A percentile compares a stretch with the other conserved stretches of the same genome.
These are phyloP conservation scores for Lachnellula subtilissima DNA, from an alignment of 2,329 filamentous ascomycete species.

Conservation along the genomic window DNA sequence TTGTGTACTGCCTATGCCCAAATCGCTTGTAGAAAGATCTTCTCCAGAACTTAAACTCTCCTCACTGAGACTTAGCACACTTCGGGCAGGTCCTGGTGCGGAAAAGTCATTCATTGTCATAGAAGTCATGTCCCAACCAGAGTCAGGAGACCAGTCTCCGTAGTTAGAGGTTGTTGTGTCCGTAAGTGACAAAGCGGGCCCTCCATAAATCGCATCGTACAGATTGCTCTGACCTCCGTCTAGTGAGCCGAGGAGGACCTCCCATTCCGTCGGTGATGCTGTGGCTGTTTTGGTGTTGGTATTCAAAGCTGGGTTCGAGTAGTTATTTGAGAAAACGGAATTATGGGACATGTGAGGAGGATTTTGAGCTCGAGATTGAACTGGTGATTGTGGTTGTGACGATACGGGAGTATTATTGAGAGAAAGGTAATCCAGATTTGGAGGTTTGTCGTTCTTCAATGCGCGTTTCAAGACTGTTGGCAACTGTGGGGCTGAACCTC, in stretches of 20 bases:
- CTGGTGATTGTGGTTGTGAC: constrained; percentile 47
- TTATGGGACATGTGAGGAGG: constrained; percentile 39
- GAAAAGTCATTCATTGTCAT: constrained; percentile 35
- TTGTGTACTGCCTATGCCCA: constrained; percentile 15
- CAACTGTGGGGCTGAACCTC: constrained; percentile 29
- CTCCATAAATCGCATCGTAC: constrained; percentile 78
- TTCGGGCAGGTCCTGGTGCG: constrained; percentile 39
- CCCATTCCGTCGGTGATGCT: constrained; percentile 70
- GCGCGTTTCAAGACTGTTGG: constrained; percentile 16
- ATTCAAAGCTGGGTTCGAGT: constrained; percentile 16
- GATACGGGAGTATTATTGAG: constrained; percentile 43
- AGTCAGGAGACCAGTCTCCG: constrained; percentile 52
- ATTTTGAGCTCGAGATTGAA: constrained; percentile 20
- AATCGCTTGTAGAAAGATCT: constrained; percentile 31
- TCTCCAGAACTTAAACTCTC: constrained; percentile 53
- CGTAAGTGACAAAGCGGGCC: constrained; percentile 39
- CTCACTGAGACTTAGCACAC: constrained; percentile 55
- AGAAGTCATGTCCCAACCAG: constrained; percentile 42
- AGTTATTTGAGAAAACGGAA: constrained; percentile 24
- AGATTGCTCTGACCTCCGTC: constrained; percentile 77
- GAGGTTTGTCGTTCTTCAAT: constrained; percentile 26
- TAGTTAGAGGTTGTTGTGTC: constrained; percentile 21
- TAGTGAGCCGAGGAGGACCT: constrained; percentile 72
- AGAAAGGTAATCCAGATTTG: constrained; percentile 57
- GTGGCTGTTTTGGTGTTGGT: constrained; percentile 38